A percentile compares a stretch with the other conserved stretches of the same genome.
Conservation (phyloP, 2,329 filamentous ascomycete genomes). For the Ceratocystis papillata region DNA sequence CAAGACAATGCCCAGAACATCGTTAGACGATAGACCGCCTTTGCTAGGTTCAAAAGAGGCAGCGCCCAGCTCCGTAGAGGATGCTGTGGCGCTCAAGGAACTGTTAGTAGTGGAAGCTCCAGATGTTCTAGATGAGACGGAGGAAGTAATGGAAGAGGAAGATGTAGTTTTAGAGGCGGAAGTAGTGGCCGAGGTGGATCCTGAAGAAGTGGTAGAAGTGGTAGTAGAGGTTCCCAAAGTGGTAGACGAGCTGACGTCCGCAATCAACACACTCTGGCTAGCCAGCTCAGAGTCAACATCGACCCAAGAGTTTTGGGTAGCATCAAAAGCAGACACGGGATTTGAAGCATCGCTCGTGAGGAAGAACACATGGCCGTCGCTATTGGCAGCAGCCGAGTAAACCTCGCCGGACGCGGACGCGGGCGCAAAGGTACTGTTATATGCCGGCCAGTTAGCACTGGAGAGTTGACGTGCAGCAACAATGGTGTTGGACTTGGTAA, state of each 20-base stretch:
- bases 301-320: conserved; percentile 64
- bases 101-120: conserved; percentile 29
- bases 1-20: conserved; percentile 69
- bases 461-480: conserved; percentile 39
- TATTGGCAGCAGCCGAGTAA: conserved; percentile 60
- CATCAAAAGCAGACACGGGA: conserved; percentile 66
- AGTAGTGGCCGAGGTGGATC: conserved; percentile 28
- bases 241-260: conserved; percentile 29
- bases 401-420: conserved; percentile 47
- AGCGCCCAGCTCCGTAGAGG: conserved; percentile 26
- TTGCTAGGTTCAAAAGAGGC: conserved; percentile 27
- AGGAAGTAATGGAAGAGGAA: conserved; percentile 26
- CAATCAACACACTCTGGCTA: conserved; percentile 34
- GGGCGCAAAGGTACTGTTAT: conserved; percentile 66
- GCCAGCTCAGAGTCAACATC: conserved; percentile 56
- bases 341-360: conserved; percentile 61
- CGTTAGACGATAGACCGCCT: conserved; percentile 32
- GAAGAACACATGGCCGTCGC: conserved; percentile 59
- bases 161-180: conserved; percentile 25
- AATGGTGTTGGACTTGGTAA: conserved; percentile 36
- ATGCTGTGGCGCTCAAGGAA: conserved; percentile 28
- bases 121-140: conserved; percentile 28
- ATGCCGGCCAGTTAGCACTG: conserved; percentile 58
- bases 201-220: conserved; percentile 29
- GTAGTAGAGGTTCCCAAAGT: conserved; percentile 29